Base-by-base conservation (phyloP, 2,329 filamentous ascomycete genomes). In the Neonectria ditissima region DNA sequence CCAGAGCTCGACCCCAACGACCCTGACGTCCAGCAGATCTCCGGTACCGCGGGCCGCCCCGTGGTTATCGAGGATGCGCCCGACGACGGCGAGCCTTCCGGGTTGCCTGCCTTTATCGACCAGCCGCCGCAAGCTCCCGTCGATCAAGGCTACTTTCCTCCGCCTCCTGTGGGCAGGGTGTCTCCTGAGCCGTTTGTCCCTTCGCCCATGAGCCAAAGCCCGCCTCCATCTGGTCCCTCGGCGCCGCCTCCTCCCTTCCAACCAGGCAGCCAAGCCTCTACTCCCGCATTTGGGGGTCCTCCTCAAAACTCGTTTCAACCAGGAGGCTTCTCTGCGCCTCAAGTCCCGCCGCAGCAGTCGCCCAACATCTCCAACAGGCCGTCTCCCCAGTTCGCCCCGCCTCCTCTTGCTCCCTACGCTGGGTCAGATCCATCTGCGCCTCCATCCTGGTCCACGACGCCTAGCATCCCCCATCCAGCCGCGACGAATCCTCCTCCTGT, bases 1-100 rank as follows among this genome's bases (percentile, higher is more conserved):
- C 81, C 82, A 45, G 74, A 79, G 2, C 79, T 91, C n/a, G 88
- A 90, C 70, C 85, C 87, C 1, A 84, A 85, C 57, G 90, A 93
- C 65, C 86, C 89, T 2, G 89, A 92, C 54, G 87, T 91, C 2
- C 85, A 87, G 72, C 79, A 82, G 44, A 79, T 75, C 20, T 60
- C 63, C 2, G 61, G 82, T 78, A 76, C 75, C 1, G 73, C 65
- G 47, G 77, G 80, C 1, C 79, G 77, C 13, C 78, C 80, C 0
- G 83, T 79, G 14, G 83, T 82, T 5, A 80, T 85, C 34, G 87
- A 91, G 62, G 86, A 89, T 52, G 82, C 77, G 0, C 80, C 83
- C 0, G 86, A 88, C 51, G 77, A 78, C 2, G 81, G 80, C 3
- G 75, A 77, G 57, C 68, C 72, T 24, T 65, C 60, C 51, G 67